These are phyloP conservation scores for Scedosporium dehoogii DNA, from an alignment of 2,329 filamentous ascomycete species.

Conservation along the genomic window DNA sequence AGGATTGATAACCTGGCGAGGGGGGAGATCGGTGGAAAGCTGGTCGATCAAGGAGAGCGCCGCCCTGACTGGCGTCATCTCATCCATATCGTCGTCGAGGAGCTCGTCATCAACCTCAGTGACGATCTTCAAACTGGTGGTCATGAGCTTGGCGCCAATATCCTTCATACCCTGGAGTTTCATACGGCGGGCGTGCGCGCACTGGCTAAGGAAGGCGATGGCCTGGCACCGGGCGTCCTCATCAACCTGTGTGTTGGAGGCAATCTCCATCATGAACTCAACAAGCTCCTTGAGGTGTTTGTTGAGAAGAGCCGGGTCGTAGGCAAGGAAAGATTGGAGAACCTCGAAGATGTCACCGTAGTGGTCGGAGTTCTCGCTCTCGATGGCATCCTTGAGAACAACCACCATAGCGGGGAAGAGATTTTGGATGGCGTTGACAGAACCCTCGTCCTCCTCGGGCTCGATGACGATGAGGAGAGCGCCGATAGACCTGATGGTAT, in stretches of 20 bases:
- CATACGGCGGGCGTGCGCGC: slow-evolving; percentile 82
- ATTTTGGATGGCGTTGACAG: slow-evolving; percentile 65
- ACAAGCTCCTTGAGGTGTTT: slow-evolving; percentile 83
- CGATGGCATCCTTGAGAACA: slow-evolving; percentile 76
- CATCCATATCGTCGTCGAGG: slow-evolving; percentile 60
- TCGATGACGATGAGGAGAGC: slow-evolving; percentile 81
- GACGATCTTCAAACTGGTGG: slow-evolving; percentile 79
- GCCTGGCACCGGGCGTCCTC: slow-evolving; percentile 85
- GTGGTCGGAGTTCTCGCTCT: slow-evolving; percentile 73
- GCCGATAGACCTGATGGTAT: slow-evolving; percentile 84
- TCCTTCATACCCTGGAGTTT: slow-evolving; percentile 84
- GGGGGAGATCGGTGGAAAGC: slow-evolving; percentile 77
- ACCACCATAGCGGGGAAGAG: slow-evolving; percentile 82
- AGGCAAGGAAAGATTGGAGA: slow-evolving; percentile 89
- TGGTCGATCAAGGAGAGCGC: slow-evolving; percentile 84
- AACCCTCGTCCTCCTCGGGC: slow-evolving; percentile 69
- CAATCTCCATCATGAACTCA: slow-evolving; percentile 86
- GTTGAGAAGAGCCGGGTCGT: slow-evolving; percentile 74
- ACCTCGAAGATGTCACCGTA: slow-evolving; percentile 89
- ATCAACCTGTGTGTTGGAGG: slow-evolving; percentile 64
- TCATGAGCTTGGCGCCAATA: slow-evolving; percentile 77
- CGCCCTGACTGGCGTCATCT: slow-evolving; percentile 74
- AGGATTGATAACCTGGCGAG: slow-evolving; percentile 88
- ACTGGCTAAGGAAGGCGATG: slow-evolving; percentile 87
- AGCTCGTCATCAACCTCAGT: slow-evolving; percentile 76